Evolutionary conservation across 176 grass and related monocot genomes (phyloP).

Genomic region (Tillandsia fasciculata): DNA sequence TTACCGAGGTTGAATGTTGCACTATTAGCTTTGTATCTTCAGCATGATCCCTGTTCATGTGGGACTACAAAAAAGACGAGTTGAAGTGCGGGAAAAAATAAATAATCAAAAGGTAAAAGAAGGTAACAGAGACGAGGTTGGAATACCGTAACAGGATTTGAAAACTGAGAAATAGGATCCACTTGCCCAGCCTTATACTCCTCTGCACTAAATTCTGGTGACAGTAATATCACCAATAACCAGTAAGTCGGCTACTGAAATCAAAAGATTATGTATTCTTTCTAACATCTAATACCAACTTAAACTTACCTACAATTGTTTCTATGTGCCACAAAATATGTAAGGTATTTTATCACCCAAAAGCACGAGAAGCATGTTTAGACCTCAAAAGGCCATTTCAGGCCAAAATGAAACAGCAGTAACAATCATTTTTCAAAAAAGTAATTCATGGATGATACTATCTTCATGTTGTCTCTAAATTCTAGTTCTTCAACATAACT

Average conservation of each 20-base stretch:
- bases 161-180: conserved; percentile 88
- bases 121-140: not conserved
- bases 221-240: conserved; percentile 8
- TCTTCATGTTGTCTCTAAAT: too few species aligned
- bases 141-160: conserved; percentile 61
- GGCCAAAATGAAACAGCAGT: not conserved
- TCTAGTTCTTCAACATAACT: too few species aligned
- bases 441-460: too few species aligned
- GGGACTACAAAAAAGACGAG: conserved; percentile 37
- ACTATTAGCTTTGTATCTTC: conserved; percentile 91
- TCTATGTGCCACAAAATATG: too few species aligned
- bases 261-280: not conserved
- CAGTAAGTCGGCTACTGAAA: conserved; percentile 7
- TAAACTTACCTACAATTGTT: not conserved
- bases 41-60: conserved; percentile 97
- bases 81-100: conserved; percentile 11
- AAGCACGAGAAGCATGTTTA: not conserved
- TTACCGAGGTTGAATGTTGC: conserved; percentile 67
- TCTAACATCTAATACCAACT: not conserved
- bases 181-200: conserved; percentile 76
- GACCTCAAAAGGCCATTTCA: not conserved
- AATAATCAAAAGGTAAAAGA: conserved; percentile 10
- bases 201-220: conserved; percentile 58
- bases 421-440: too few species aligned
- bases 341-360: not conserved